A percentile compares a stretch with the other conserved stretches of the same genome.
These are phyloP conservation scores for Chlorella sp. DNA, from an alignment of 139 green algal genomes.

Conservation along the genomic window DNA sequence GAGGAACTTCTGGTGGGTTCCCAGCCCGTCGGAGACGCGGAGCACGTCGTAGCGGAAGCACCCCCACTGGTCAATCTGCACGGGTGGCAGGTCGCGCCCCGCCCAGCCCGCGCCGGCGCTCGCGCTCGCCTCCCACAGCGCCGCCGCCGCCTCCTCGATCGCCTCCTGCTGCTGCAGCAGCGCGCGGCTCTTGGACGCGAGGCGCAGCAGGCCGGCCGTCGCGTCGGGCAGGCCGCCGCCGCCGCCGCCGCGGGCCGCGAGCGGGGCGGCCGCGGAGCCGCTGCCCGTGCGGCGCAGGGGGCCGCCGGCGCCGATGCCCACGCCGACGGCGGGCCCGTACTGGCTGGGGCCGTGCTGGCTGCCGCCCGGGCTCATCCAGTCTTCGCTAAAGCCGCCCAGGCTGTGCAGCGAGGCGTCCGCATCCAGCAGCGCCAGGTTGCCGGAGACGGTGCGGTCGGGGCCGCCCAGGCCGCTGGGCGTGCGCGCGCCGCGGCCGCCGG, in stretches of 20 bases:
- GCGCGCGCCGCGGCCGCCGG: too few species aligned
- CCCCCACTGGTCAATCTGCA: slow-evolving; percentile 23
- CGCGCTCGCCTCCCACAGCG: neutral
- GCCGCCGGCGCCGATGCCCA: too few species aligned
- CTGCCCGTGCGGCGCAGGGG: slow-evolving; percentile 6
- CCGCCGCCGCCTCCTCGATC: slow-evolving; percentile 48
- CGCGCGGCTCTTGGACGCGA: slow-evolving; percentile 46
- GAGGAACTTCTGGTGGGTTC: neutral
- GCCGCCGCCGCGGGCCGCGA: neutral
- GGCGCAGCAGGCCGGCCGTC: slow-evolving; percentile 22
- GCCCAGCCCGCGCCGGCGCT: slow-evolving; percentile 14
- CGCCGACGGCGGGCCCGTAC: too few species aligned
- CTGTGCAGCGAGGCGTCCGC: slow-evolving; percentile 8
- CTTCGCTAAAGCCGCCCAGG: neutral
- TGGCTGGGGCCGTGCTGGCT: slow-evolving; percentile 15
- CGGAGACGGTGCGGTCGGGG: too few species aligned
- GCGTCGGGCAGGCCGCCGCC: neutral
- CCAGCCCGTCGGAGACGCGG: neutral
- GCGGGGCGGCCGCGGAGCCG: neutral
- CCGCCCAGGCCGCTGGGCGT: too few species aligned
- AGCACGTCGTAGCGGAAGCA: slow-evolving; percentile 35
- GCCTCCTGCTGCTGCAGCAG: slow-evolving; percentile 68
- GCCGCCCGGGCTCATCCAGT: slow-evolving; percentile 13
- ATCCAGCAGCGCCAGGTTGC: too few species aligned
- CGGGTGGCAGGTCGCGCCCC: neutral